Conservation (phyloP, 345 rosid genomes). For the Turnera subulata region DNA sequence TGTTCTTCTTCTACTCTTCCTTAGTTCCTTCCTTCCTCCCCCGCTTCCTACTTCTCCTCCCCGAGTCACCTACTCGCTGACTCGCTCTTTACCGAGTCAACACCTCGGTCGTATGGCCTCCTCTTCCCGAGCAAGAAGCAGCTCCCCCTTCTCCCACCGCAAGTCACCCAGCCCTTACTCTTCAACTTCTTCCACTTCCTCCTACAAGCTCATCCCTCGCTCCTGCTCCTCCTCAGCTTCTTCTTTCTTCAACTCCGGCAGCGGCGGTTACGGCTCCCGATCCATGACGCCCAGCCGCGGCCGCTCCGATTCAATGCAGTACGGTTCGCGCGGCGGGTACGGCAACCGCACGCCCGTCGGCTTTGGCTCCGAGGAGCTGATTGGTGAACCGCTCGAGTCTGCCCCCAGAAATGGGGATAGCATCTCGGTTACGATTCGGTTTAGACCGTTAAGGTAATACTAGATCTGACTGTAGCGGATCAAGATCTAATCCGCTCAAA, state of each 20-base stretch:
- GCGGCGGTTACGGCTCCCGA: conserved; percentile 52
- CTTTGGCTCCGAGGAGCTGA: conserved; percentile 63
- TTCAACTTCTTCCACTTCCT: conserved; percentile 69
- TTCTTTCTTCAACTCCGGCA: conserved; percentile 39
- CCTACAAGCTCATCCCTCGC: conserved; percentile 67
- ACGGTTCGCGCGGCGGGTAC: conserved; percentile 37
- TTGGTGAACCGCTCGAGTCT: conserved; percentile 17
- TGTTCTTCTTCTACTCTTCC: conserved; percentile 21
- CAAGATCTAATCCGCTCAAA: conserved; percentile 44
- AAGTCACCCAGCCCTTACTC: conserved; percentile 79
- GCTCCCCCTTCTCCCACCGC: conserved; percentile 74
- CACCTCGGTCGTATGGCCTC: conserved; percentile 55
- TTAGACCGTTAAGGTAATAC: conserved; percentile 85
- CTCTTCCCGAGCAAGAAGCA: conserved; percentile 80
- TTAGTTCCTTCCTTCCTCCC: conserved; percentile 1
- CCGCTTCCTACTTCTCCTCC: conserved; percentile 23
- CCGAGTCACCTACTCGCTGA: conserved; percentile 1
- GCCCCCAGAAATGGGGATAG: conserved; percentile 82
- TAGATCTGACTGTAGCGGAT: conserved; percentile 46
- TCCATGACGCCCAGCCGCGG: conserved; percentile 76
- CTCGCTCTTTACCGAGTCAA: conserved; percentile 34
- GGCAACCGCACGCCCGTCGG: conserved; percentile 44
- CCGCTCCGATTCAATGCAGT: conserved; percentile 50
- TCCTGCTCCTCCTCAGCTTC: conserved; percentile 72
- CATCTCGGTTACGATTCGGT: conserved; percentile 95